Base-by-base conservation (phyloP, 495 filamentous ascomycete species). In the Aspergillus mulundensis region DNA sequence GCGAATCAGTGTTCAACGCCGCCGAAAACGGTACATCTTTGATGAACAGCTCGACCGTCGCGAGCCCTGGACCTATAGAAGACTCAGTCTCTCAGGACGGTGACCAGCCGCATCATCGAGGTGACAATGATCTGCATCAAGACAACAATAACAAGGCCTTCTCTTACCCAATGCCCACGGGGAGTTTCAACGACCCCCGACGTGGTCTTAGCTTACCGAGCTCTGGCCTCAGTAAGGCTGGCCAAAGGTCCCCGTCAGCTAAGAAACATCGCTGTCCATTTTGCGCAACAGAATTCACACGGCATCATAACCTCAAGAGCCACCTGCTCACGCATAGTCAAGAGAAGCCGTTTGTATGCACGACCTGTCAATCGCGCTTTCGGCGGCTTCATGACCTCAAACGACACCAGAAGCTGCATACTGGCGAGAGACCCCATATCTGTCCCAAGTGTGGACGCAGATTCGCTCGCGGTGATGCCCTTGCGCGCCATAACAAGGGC, bases 251-350 rank as follows among this genome's bases (percentile, higher is more conserved):
- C n/a, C 82, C 86, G 6, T 87, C 87, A 7, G 78, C 82, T 20
- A 96, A 95, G 70, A 94, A 94, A 61, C 93, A 99, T 72, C 95
- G 92, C 57, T 99, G 94, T 64, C 91, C 88, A 2, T 96, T 95
- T 70, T 99, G 94, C 76, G 79, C 89, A 4, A 96, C 95, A 7
- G 93, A 95, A 63, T 99, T 99, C 63, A 99, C 94, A 10, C 82
- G 94, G 10, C 95, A 97, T 66, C 94, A 99, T 66, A 99, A 99
- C 60, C 82, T 99, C n/a, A 99, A 99, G 70, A 96, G 90, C 58
- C 94, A 99, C 75, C 82, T 99, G 32, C 82, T 99, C 55, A 99
- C 94, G 0, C 94, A 99, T 66, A 96, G 93, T 61, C 94, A 99
- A 72, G 95, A 97, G 70, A 99, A 99, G 68, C 94, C 94, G 0